phyloP scores from a whole-genome alignment of 441 rosid species.

The Eruca vesicaria region DNA sequence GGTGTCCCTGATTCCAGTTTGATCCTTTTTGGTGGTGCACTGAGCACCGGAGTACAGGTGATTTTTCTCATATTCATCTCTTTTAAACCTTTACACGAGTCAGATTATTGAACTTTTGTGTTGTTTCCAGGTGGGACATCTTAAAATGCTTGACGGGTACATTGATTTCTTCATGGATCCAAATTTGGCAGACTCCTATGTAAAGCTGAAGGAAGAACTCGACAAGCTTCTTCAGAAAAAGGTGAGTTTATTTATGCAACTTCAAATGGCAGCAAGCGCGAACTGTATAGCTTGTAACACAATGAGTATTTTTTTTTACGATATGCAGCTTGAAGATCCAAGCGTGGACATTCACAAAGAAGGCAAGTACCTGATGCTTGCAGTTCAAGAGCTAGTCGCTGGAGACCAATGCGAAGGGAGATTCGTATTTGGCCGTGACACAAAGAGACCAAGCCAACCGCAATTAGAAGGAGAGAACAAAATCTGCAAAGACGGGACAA shows the following conservation, averaged over 20 bases:
- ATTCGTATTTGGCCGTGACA: constrained; percentile 92
- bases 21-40: constrained; percentile 86
- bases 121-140: constrained; percentile 74
- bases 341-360: constrained; percentile 74
- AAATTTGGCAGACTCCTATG: constrained; percentile 80
- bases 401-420: constrained; percentile 98
- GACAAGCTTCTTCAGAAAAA: constrained; percentile 72
- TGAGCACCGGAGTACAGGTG: constrained; percentile 76
- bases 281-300: not conserved
- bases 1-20: constrained; percentile 95
- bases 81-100: not conserved
- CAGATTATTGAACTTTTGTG: constrained; percentile 6
- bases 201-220: constrained; percentile 86
- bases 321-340: constrained; percentile 77
- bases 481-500: constrained; percentile 81
- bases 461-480: constrained; percentile 44
- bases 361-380: constrained; percentile 89
- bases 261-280: not conserved
- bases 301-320: not conserved
- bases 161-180: constrained; percentile 96
- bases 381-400: constrained; percentile 88
- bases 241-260: constrained; percentile 36
- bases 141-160: constrained; percentile 93
- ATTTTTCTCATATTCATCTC: constrained; percentile 12
- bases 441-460: constrained; percentile 57